A percentile compares a stretch with the other conserved stretches of the same genome.
Evolutionary conservation across 164 flowering plant genomes (phyloP).

Genomic region (Brasenia schreberi): DNA sequence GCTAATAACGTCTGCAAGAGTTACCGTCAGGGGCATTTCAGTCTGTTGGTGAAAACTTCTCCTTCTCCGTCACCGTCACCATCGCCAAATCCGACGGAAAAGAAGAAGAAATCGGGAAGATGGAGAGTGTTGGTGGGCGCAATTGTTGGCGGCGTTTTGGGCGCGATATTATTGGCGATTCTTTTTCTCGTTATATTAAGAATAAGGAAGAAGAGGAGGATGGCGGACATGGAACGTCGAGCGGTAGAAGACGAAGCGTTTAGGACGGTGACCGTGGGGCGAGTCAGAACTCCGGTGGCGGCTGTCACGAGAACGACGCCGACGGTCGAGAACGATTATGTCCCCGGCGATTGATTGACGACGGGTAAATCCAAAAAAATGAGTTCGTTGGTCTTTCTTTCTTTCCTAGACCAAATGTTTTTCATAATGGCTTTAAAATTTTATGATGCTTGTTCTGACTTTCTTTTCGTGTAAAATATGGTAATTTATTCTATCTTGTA

Average conservation of each 20-base stretch:
- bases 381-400: neutral
- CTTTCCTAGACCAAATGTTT: neutral
- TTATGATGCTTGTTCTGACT: neutral
- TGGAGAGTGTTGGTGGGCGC: constrained; percentile 67
- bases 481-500: neutral
- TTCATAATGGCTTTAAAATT: no score
- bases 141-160: constrained; percentile 48
- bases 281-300: constrained; percentile 63
- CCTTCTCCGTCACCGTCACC: neutral
- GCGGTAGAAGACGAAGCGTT: constrained; percentile 94
- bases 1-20: constrained; percentile 31
- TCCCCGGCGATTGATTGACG: constrained; percentile 12
- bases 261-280: constrained; percentile 90
- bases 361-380: neutral
- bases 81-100: neutral
- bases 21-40: constrained; percentile 53
- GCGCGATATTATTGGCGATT: constrained; percentile 46
- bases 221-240: constrained; percentile 71
- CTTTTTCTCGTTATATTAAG: constrained; percentile 62
- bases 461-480: neutral
- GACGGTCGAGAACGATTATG: constrained; percentile 36
- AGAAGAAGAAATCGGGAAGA: constrained; percentile 18
- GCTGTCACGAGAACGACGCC: constrained; percentile 50
- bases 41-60: constrained; percentile 40
- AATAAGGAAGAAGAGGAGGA: constrained; percentile 54